Conservation (phyloP, 2,329 filamentous ascomycete species). For the Fusarium sp. region DNA sequence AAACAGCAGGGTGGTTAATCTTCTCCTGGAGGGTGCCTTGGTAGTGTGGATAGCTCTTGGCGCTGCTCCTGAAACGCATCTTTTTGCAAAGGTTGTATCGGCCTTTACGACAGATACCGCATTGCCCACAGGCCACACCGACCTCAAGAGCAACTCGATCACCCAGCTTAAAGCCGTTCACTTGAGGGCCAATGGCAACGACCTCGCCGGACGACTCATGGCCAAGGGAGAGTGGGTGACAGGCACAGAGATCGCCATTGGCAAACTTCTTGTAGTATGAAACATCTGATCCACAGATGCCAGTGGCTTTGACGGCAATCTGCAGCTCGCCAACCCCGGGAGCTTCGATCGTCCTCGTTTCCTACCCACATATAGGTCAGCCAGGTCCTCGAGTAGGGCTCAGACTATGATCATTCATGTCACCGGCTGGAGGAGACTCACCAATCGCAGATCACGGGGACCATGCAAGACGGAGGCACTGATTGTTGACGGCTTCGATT, state of each 20-base stretch:
- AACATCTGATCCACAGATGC: slow-evolving; percentile 80
- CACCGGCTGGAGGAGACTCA: slow-evolving; percentile 54
- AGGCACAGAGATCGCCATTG: slow-evolving; percentile 79
- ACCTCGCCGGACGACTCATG: slow-evolving; percentile 75
- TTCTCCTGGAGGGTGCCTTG: slow-evolving; percentile 75
- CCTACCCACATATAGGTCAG: slow-evolving; percentile 57
- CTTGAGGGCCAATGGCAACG: slow-evolving; percentile 68
- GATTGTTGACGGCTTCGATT: slow-evolving; percentile 61
- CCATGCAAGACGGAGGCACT: slow-evolving; percentile 72
- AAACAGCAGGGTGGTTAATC: slow-evolving; percentile 74
- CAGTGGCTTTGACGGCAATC: slow-evolving; percentile 75
- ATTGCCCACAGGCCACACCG: slow-evolving; percentile 68
- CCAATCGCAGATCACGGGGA: slow-evolving; percentile 70
- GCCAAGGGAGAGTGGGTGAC: slow-evolving; percentile 76
- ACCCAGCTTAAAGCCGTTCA: slow-evolving; percentile 67
- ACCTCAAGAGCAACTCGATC: slow-evolving; percentile 74
- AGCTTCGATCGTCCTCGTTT: slow-evolving; percentile 65
- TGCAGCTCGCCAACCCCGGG: slow-evolving; percentile 71
- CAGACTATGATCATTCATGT: slow-evolving; percentile 25
- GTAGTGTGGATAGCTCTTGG: slow-evolving; percentile 75
- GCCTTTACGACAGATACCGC: slow-evolving; percentile 67
- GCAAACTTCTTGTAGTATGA: slow-evolving; percentile 82
- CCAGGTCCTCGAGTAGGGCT: slow-evolving; percentile 43
- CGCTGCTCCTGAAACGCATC: slow-evolving; percentile 74
- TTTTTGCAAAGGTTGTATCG: slow-evolving; percentile 75